Evolutionary conservation across 345 rosid genomes (phyloP).

Genomic region (Hibiscus trionum): DNA sequence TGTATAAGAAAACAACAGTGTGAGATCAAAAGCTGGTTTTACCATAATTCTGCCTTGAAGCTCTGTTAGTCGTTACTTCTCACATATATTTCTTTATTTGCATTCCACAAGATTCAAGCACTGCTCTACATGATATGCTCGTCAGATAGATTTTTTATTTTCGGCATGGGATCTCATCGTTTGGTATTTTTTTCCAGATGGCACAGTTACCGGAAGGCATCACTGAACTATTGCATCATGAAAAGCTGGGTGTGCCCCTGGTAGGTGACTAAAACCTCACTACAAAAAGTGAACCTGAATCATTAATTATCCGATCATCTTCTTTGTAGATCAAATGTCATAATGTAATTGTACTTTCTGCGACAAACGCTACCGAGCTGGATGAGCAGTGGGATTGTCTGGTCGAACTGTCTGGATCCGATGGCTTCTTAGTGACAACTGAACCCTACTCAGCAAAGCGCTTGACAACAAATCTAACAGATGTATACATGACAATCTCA

Average conservation of each 20-base stretch:
- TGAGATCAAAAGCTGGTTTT: not conserved
- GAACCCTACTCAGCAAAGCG: slow-evolving; percentile 48
- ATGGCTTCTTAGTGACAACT: slow-evolving; percentile 36
- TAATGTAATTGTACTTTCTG: slow-evolving; percentile 67
- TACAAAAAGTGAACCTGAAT: not conserved
- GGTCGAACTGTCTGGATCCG: slow-evolving; percentile 45
- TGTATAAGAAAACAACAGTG: not conserved
- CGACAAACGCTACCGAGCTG: slow-evolving; percentile 68
- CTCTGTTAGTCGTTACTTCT: slow-evolving; percentile 1
- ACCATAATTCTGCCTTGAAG: not conserved
- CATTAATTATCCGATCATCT: not conserved
- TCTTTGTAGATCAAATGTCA: slow-evolving; percentile 67
- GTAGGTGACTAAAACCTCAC: slow-evolving; percentile 36
- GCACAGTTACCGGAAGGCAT: slow-evolving; percentile 94
- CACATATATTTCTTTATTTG: not conserved
- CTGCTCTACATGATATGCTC: not conserved
- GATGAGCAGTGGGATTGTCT: slow-evolving; percentile 81
- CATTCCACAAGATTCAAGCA: not conserved
- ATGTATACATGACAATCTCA: slow-evolving; percentile 36
- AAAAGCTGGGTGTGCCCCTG: slow-evolving; percentile 77
- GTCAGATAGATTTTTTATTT: not conserved
- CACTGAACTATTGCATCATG: slow-evolving; percentile 85
- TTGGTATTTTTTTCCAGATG: slow-evolving; percentile 52
- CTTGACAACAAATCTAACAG: slow-evolving; percentile 49
- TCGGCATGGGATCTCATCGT: slow-evolving; percentile 17